Percentiles rank a stretch among this genome's conserved stretches.
Evolutionary conservation across 202 grass and related monocot species (phyloP).

Genomic region (Brachypodium distachyon): DNA sequence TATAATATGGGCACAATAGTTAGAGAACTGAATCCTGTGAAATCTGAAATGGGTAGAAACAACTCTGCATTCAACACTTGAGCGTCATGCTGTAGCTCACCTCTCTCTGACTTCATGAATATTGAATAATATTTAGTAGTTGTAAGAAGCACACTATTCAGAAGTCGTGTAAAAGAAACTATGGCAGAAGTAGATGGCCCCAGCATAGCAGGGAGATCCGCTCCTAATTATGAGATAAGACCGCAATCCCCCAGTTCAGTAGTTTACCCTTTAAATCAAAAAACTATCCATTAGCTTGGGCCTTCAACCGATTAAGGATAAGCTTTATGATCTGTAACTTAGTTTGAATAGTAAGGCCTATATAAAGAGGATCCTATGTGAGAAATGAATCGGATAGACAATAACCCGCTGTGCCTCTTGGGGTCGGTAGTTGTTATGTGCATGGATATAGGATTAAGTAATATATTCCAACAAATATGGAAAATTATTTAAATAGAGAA

Average conservation of each 20-base stretch:
- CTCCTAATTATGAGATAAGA: no score
- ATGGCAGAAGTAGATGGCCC: neutral
- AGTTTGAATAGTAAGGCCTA: neutral
- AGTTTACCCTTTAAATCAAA: neutral
- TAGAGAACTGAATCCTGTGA: neutral
- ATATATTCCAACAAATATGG: no score
- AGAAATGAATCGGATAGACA: neutral
- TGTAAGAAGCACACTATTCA: neutral
- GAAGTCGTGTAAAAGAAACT: neutral
- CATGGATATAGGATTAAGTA: no score
- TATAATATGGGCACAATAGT: neutral
- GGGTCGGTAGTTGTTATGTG: no score
- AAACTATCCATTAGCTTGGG: neutral
- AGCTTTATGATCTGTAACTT: neutral
- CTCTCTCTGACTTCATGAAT: neutral
- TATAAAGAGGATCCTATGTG: neutral
- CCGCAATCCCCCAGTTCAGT: neutral
- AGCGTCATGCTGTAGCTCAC: neutral
- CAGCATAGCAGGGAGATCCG: neutral
- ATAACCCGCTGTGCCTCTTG: no score
- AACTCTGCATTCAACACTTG: neutral
- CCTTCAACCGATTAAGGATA: neutral
- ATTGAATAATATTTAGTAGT: neutral
- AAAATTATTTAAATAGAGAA: no score
- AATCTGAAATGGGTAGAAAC: neutral